Evolutionary conservation across 2,329 filamentous ascomycete genomes (phyloP).

Genomic region (Monilinia polystroma): DNA sequence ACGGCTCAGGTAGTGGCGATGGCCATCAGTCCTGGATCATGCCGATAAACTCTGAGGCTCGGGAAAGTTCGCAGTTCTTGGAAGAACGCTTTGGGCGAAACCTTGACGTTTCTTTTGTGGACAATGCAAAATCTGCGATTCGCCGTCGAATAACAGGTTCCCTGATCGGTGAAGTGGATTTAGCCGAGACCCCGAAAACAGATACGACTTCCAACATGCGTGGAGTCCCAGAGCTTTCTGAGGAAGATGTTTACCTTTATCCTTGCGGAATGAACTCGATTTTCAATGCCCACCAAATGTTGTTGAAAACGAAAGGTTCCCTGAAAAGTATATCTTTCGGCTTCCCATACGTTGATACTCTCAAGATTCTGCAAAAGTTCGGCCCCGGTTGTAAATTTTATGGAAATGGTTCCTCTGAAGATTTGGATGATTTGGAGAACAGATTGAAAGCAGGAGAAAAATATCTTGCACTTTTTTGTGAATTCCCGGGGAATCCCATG

Average conservation of each 20-base stretch:
- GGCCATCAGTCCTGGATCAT: neutral
- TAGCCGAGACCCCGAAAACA: constrained; percentile 55
- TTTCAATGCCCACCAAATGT: constrained; percentile 77
- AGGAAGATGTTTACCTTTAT: constrained; percentile 86
- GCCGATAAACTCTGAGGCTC: constrained; percentile 34
- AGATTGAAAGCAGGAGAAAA: constrained; percentile 70
- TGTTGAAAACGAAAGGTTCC: constrained; percentile 63
- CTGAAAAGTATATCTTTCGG: constrained; percentile 85
- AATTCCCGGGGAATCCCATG: constrained; percentile 92
- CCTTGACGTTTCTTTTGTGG: constrained; percentile 73
- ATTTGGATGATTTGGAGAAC: constrained; percentile 79
- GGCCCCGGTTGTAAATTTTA: constrained; percentile 88
- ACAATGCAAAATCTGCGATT: constrained; percentile 82
- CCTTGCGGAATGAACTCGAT: constrained; percentile 95
- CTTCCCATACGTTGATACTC: constrained; percentile 96
- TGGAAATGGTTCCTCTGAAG: constrained; percentile 71
- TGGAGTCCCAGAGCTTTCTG: constrained; percentile 65
- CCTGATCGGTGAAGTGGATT: constrained; percentile 68
- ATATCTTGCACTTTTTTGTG: constrained; percentile 84
- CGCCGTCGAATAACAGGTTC: constrained; percentile 85
- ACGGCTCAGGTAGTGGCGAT: constrained; percentile 24
- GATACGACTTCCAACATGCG: constrained; percentile 51
- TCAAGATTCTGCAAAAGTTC: constrained; percentile 94
- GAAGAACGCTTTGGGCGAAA: constrained; percentile 95
- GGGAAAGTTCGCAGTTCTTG: constrained; percentile 77